A percentile compares a stretch with the other conserved stretches of the same genome.
phyloP scores from a whole-genome alignment of 148 eudicot species.

The Vaccinium darrowii region DNA sequence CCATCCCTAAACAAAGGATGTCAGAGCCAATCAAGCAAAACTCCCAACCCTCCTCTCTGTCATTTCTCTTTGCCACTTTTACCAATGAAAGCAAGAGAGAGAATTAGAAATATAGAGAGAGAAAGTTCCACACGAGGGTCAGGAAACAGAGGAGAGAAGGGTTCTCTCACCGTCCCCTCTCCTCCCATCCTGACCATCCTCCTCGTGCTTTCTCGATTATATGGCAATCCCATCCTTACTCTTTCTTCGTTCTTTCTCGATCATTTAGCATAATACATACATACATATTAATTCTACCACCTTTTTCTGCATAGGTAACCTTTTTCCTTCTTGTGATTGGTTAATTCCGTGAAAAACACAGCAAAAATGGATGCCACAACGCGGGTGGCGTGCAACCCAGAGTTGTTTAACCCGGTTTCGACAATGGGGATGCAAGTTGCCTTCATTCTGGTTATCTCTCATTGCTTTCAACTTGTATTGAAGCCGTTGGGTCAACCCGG shows the following conservation, averaged over 20 bases:
- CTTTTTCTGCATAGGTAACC: too few relatives aligned
- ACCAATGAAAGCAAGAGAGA: background rate
- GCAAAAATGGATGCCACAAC: constrained; percentile 50
- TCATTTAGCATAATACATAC: background rate
- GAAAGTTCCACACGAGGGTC: background rate
- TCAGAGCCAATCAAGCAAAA: constrained; percentile 11
- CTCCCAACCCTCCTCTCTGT: background rate
- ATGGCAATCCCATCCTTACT: too few relatives aligned
- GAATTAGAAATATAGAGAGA: background rate
- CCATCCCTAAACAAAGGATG: constrained; percentile 25
- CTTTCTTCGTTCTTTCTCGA: too few relatives aligned
- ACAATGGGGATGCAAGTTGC: constrained; percentile 77
- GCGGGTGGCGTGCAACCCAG: constrained; percentile 46
- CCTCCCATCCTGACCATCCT: background rate
- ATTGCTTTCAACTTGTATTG: constrained; percentile 66
- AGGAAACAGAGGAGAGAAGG: constrained; percentile 19
- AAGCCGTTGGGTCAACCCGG: constrained; percentile 82
- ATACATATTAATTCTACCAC: background rate
- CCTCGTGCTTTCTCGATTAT: background rate
- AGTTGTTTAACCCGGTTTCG: constrained; percentile 72
- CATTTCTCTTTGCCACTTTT: background rate
- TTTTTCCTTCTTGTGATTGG: background rate
- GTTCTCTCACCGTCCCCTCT: constrained; percentile 7
- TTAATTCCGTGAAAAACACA: background rate
- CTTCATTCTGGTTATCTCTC: constrained; percentile 72